Base-by-base conservation (phyloP, 1,284 basidiomycete species). In the Fomitopsis palustris region DNA sequence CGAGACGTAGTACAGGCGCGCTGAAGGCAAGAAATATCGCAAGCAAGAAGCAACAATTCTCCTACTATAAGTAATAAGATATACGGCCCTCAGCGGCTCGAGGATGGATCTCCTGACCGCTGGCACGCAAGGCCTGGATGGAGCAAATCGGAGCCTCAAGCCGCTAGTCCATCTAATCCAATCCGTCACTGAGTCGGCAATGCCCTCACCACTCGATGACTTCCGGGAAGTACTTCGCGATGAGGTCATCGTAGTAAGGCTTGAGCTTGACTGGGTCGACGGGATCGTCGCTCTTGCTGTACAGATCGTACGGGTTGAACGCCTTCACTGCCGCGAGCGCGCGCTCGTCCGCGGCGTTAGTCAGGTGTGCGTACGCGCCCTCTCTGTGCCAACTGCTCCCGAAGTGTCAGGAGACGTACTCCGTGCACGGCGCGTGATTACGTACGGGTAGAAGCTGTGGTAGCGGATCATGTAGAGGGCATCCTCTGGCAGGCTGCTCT, bases 391-490 rank as follows among this genome's bases (percentile, higher is more conserved):
- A 95, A n/a, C 81, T 82, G 66, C 16, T 51, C 57, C 49, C 42
- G 53, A 35, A 12, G 12, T 1, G 10, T 47, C 39, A 27, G 16
- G 5, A n/a, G 5, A 54, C 23, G 16, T 19, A 14, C n/a, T 25
- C 39, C n/a, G 25, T 16, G 53, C 21, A 39, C 12, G 17, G 17
- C 19, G 35, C 7, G n/a, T 38, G 19, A 41, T 41, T 25, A 62
- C 59, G 39, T 68, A 87, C 76, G 94, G 93, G 78, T 96, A 96
- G 81, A 96, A 96, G 66, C 89, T 92, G 77, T 96, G 94, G 74
- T 93, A 96, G 27, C 94, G 86, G 69, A 96, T 93, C 94, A 96
- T 96, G 27, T 90, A 87, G 38, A 96, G 80, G 0, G 82, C 94
- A 67, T 92, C 93, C 56, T 84, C 81, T 0, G 94, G 94, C 0